These are phyloP conservation scores for Yamadazyma sp. DNA, from an alignment of 805 yeast species.

Conservation along the genomic window DNA sequence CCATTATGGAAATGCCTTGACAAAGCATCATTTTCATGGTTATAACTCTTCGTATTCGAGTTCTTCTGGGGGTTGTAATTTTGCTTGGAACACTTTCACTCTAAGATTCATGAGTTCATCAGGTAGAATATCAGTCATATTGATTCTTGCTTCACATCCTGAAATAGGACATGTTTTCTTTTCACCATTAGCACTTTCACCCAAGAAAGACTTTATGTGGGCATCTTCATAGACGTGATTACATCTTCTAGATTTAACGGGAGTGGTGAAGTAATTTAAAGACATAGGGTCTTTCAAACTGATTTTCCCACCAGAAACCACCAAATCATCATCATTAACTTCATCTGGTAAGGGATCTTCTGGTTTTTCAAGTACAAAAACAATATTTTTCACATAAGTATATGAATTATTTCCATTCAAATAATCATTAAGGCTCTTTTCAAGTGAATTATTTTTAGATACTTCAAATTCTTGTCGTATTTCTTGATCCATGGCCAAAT, in stretches of 20 bases:
- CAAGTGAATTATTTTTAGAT: background rate
- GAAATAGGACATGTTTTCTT: constrained; percentile 51
- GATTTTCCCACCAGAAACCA: constrained; percentile 68
- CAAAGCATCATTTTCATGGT: no score
- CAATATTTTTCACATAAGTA: constrained; percentile 35
- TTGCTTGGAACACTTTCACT: constrained; percentile 21
- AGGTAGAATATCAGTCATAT: constrained; percentile 30
- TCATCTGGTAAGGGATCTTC: constrained; percentile 57
- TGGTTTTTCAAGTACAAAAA: constrained; percentile 56
- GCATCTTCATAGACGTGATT: constrained; percentile 58
- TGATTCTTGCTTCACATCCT: constrained; percentile 46
- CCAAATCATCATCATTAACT: constrained; percentile 53
- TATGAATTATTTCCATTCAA: constrained; percentile 10
- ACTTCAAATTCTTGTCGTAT: constrained; percentile 3
- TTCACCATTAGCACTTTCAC: constrained; percentile 10
- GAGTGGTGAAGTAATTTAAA: constrained; percentile 46
- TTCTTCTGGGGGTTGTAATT: no score
- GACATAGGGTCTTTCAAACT: constrained; percentile 69
- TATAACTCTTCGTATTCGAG: no score
- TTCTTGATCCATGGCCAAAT: constrained; percentile 2
- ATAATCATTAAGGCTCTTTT: background rate
- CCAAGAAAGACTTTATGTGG: constrained; percentile 36
- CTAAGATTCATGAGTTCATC: constrained; percentile 59
- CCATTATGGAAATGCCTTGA: no score
- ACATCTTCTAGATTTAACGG: constrained; percentile 56